Conservation (phyloP, 1,284 basidiomycete genomes). For the Neotropicomus parvogracilis region DNA sequence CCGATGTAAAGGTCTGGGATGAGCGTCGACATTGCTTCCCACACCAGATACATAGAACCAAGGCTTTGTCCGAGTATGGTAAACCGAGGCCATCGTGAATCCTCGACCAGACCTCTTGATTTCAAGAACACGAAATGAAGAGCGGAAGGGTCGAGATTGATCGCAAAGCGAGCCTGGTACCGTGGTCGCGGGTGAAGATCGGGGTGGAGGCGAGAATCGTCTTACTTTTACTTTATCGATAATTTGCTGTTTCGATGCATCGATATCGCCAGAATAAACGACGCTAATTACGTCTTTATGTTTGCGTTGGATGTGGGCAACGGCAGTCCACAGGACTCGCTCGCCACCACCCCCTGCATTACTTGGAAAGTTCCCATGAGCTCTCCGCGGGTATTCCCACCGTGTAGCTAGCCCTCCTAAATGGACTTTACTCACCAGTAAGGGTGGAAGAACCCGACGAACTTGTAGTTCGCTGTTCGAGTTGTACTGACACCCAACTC, state of each 20-base stretch:
- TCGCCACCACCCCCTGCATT: conserved; percentile 98
- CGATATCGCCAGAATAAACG: conserved; percentile 88
- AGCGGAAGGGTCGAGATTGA: conserved; percentile 58
- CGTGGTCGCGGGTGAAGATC: not conserved
- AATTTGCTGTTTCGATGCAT: conserved; percentile 79
- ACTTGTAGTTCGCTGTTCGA: conserved; percentile 30
- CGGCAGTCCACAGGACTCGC: conserved; percentile 91
- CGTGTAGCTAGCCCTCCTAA: conserved; percentile 2
- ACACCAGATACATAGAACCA: conserved; percentile 81
- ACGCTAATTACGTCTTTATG: conserved; percentile 71
- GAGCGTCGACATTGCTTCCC: conserved; percentile 73
- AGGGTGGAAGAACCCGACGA: conserved; percentile 92
- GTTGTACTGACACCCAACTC: conserved; percentile 11
- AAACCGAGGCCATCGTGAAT: conserved; percentile 80
- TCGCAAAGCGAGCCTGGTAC: conserved; percentile 79
- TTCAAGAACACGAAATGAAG: conserved; percentile 79
- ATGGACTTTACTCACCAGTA: conserved; percentile 68
- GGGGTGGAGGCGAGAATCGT: not conserved
- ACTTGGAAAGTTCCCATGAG: conserved; percentile 45
- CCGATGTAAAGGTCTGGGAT: conserved; percentile 91
- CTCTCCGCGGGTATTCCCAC: conserved; percentile 36
- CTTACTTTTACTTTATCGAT: conserved; percentile 78
- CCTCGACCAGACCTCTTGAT: conserved; percentile 74
- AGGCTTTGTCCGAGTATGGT: conserved; percentile 91
- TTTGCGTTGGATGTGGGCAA: conserved; percentile 74